Evolutionary conservation across 2,329 filamentous ascomycete genomes (phyloP), one percentile per base, ranked within the genome.

Genomic region (Stemphylium beticola): DNA sequence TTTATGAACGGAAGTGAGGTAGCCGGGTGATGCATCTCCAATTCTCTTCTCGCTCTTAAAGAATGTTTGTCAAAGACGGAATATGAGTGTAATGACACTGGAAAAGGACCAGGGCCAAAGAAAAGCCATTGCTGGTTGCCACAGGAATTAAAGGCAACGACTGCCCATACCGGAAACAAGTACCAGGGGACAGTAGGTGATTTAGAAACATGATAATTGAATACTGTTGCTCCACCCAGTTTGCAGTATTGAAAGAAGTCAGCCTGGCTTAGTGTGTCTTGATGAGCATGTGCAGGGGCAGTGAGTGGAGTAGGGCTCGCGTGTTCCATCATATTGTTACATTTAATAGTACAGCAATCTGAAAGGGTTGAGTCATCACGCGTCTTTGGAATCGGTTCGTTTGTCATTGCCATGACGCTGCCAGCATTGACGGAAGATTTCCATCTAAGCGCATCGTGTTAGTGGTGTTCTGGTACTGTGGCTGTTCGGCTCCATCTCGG

Each of bases 401-500:
- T 89, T 80, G 67, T 96, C 88, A 74, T 98, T 98, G 43, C 92
- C 88, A 67, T 96, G 88, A 60, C 82, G 83, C 78, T 96, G 96
- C 93, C 93, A 98, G 77, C 93, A 98, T 67, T 89, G 84, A 69
- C 87, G 87, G 74, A 98, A 98, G 2, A 84, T 82, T 72, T 95
- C 89, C 90, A 98, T 96, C 93, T 98, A 49, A 3, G 17, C 33
- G 15, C n/a, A 20, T 40, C 6, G 48, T 17, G 20, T 43, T 38
- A 50, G 7, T 8, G n/a, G 22, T 6, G 20, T 42, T 29, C 15
- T 24, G 9, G 26, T 49, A 22, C 26, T 55, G 36, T 36, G 26
- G 45, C 42, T 26, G 38, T 57, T 42, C 34, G 49, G 53, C 39
- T 4, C 11, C 33, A 39, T 51, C 54, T 71, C 68, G 68, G 70